phyloP scores from a whole-genome alignment of 129 eudicot genomes.

The Calendula officinalis region DNA sequence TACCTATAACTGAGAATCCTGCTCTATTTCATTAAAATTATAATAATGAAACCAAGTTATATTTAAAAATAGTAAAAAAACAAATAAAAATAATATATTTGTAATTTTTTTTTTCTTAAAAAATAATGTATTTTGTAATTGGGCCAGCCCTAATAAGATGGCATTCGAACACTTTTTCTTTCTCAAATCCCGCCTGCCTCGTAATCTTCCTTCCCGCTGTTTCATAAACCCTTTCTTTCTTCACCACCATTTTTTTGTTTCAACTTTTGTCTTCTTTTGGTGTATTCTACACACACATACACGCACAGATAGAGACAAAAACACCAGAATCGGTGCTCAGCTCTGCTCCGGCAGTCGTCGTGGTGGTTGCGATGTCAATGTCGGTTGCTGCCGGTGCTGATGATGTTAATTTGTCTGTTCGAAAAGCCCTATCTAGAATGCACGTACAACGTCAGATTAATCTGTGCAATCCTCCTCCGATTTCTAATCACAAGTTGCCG shows the following conservation, averaged over 20 bases:
- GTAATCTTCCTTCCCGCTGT: conserved; percentile 32
- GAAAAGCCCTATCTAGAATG: conserved; percentile 2
- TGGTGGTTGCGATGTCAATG: background rate
- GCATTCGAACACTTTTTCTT: conserved; percentile 9
- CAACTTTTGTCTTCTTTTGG: background rate
- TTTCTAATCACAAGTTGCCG: background rate
- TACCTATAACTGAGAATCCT: too few species aligned
- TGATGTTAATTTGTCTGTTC: background rate
- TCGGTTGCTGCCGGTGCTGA: conserved; percentile 1
- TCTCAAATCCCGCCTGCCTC: conserved; percentile 17
- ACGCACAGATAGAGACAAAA: background rate
- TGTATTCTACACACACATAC: too few species aligned
- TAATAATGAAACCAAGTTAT: too few species aligned
- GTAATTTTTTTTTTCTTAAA: too few species aligned
- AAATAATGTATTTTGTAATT: too few species aligned
- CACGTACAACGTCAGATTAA: background rate
- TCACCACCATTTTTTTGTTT: conserved; percentile 16
- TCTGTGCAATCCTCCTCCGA: background rate
- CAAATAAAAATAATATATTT: too few species aligned
- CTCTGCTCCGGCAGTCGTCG: background rate
- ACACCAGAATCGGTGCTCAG: background rate
- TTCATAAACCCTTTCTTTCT: background rate
- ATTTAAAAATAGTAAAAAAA: too few species aligned
- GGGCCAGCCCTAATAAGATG: too few species aligned
- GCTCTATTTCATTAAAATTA: too few species aligned